phyloP scores from a whole-genome alignment of 1,284 basidiomycete genomes.

The Apiotrichum siamense region DNA sequence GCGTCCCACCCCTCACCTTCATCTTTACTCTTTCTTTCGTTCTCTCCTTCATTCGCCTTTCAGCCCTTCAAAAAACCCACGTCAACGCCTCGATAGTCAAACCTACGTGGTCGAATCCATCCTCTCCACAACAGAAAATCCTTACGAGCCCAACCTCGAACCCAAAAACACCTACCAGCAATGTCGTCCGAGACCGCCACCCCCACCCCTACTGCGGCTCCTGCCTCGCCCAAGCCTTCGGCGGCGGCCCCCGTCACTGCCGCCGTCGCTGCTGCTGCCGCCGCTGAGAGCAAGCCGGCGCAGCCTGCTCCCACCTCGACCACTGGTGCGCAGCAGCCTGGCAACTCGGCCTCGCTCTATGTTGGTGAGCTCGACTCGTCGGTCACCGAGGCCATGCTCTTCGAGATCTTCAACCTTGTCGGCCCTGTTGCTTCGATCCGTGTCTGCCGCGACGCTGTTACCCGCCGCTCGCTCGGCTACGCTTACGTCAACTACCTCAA shows the following conservation, averaged over 20 bases:
- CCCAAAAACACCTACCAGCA: conserved; percentile 6
- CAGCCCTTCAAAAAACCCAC: conserved; percentile 22
- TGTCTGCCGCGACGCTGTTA: conserved; percentile 99
- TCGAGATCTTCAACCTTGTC: conserved; percentile 99
- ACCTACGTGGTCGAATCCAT: conserved; percentile 23
- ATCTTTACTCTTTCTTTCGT: not conserved
- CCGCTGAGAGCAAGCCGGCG: conserved; percentile 33
- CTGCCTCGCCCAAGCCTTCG: conserved; percentile 20
- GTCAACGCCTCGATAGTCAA: conserved; percentile 18
- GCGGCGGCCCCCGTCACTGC: conserved; percentile 21
- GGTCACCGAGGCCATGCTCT: conserved; percentile 99
- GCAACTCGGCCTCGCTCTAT: conserved; percentile 89
- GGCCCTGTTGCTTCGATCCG: conserved; percentile 99
- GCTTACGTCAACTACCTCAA: conserved; percentile 99
- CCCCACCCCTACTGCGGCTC: conserved; percentile 21
- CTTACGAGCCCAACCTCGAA: conserved; percentile 8
- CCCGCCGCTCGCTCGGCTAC: conserved; percentile 98
- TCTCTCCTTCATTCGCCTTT: not conserved
- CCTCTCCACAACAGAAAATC: conserved; percentile 17
- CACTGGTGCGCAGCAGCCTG: conserved; percentile 56
- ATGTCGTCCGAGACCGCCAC: conserved; percentile 35
- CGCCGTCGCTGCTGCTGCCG: conserved; percentile 23
- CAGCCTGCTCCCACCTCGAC: conserved; percentile 53
- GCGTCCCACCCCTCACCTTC: not conserved
- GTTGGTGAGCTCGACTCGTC: conserved; percentile 97